phyloP scores from a whole-genome alignment of 2,329 filamentous ascomycete species.

The Microdochium paspali region DNA sequence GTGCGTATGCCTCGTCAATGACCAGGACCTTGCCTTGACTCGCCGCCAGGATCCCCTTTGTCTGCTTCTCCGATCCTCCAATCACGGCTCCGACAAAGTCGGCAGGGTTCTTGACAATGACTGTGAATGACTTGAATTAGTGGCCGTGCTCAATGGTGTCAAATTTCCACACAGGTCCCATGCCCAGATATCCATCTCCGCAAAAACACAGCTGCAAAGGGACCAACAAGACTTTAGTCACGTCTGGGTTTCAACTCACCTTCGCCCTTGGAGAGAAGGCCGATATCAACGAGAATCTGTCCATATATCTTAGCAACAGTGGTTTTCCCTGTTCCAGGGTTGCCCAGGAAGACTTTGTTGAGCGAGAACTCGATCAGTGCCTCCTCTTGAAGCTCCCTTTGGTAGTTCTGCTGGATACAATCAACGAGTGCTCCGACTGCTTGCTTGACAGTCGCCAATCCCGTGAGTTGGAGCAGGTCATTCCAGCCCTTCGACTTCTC shows the following conservation, averaged over 20 bases:
- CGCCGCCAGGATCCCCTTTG: constrained; percentile 44
- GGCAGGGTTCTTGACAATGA: constrained; percentile 47
- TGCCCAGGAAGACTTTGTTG: constrained; percentile 62
- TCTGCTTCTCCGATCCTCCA: constrained; percentile 46
- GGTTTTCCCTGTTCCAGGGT: constrained; percentile 69
- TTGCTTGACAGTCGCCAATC: constrained; percentile 53
- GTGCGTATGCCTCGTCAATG: constrained; percentile 54
- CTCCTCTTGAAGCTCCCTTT: constrained; percentile 54
- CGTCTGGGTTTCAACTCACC: constrained; percentile 35
- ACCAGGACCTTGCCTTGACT: constrained; percentile 50
- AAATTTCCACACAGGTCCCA: too few relatives aligned
- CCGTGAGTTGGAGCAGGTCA: constrained; percentile 47
- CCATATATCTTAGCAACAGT: constrained; percentile 67
- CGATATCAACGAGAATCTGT: constrained; percentile 56
- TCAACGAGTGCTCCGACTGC: constrained; percentile 50
- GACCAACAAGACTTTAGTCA: too few relatives aligned
- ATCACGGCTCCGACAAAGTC: constrained; percentile 48
- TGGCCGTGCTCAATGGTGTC: too few relatives aligned
- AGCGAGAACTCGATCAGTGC: constrained; percentile 49
- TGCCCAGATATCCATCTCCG: too few relatives aligned
- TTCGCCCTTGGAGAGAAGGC: constrained; percentile 59
- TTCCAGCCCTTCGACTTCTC: constrained; percentile 43
- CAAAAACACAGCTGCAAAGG: too few relatives aligned
- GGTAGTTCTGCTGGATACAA: constrained; percentile 53
- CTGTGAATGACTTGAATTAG: constrained; percentile 12